Evolutionary conservation across 2,329 filamentous ascomycete species (phyloP).

Genomic region (Fusarium armeniacum): DNA sequence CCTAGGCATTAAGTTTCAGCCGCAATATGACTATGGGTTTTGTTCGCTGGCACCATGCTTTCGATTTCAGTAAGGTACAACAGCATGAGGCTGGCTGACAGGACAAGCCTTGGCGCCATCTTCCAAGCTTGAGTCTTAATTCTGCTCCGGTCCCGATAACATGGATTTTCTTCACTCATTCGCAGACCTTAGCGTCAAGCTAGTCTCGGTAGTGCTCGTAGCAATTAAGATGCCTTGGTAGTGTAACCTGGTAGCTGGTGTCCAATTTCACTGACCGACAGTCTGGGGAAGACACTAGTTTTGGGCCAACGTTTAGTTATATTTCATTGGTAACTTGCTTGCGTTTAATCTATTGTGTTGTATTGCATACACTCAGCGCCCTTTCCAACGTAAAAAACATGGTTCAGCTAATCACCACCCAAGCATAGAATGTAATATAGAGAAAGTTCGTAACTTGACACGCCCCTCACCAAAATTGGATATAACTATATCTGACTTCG

Average conservation of each 20-base stretch:
- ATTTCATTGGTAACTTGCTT: conserved; percentile 34
- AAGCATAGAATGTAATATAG: conserved; percentile 9
- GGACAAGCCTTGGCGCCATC: conserved; percentile 12
- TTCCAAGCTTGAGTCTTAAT: conserved; percentile 7
- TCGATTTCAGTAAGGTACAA: conserved; percentile 27
- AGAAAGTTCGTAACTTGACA: conserved; percentile 26
- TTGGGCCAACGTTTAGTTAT: conserved; percentile 20
- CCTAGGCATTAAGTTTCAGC: conserved; percentile 21
- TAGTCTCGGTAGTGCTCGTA: conserved; percentile 18
- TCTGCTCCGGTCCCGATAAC: conserved; percentile 27
- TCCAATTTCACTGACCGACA: conserved; percentile 6
- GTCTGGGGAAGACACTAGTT: conserved; percentile 12
- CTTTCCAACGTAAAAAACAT: conserved; percentile 22
- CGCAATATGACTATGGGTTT: conserved; percentile 15
- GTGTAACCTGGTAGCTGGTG: conserved; percentile 17
- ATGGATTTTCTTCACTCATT: conserved; percentile 14
- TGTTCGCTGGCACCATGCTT: conserved; percentile 1
- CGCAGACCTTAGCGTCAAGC: conserved; percentile 18
- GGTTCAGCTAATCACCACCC: conserved; percentile 7
- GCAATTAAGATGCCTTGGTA: conserved; percentile 3
- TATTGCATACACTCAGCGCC: conserved; percentile 25
- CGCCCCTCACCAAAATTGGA: conserved; percentile 28
- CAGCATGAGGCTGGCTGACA: conserved; percentile 40
- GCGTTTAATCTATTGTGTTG: conserved; percentile 25
- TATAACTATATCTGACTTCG: conserved; percentile 33